Evolutionary conservation across 306 rosid genomes (phyloP).

Genomic region (Rosa multiflora): DNA sequence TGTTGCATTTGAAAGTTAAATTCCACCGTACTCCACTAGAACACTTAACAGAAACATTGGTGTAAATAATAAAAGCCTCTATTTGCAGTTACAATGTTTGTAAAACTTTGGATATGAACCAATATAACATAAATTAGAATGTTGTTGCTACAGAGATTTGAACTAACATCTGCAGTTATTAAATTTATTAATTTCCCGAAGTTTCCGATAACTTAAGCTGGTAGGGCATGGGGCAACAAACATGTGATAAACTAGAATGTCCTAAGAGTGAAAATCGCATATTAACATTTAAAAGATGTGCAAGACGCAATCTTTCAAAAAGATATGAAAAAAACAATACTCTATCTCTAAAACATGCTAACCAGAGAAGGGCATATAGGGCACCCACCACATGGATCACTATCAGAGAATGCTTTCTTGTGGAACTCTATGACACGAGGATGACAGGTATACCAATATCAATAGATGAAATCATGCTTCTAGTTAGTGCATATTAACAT

Average conservation of each 20-base stretch:
- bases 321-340: not conserved
- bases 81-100: not conserved
- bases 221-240: not conserved
- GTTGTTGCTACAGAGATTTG: not conserved
- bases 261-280: not conserved
- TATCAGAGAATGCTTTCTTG: slow-evolving; percentile 75
- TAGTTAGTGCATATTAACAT: not conserved
- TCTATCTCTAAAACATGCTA: slow-evolving; percentile 9
- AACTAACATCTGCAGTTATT: not conserved
- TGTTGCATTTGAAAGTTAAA: not conserved
- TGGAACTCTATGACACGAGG: slow-evolving; percentile 82
- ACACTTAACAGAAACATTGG: not conserved
- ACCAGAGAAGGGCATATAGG: slow-evolving; percentile 21
- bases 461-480: slow-evolving; percentile 47
- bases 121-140: not conserved
- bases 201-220: not conserved
- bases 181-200: not conserved
- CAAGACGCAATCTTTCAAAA: slow-evolving; percentile 3
- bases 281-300: not conserved
- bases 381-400: slow-evolving; percentile 78
- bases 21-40: not conserved
- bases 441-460: slow-evolving; percentile 88
- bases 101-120: not conserved
- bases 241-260: not conserved
- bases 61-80: not conserved